Evolutionary conservation across 768 basidiomycete genomes (phyloP).

Genomic region (Leccinum broughii): DNA sequence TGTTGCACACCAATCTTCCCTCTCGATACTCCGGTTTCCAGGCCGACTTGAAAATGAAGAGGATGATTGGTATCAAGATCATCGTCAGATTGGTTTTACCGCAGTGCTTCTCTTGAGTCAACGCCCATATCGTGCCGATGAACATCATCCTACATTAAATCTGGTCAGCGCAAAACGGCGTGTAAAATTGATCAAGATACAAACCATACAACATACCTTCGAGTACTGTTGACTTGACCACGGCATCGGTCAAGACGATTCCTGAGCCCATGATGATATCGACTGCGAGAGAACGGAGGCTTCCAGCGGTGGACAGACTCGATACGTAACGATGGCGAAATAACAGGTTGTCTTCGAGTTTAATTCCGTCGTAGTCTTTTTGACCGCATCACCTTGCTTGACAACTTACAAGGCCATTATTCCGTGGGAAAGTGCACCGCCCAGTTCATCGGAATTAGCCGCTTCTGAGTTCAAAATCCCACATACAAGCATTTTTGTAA

Average conservation of each 20-base stretch:
- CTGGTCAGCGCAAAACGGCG: background rate
- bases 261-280: background rate
- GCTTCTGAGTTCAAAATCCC: no score
- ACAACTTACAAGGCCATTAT: no score
- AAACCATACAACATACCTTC: conserved; percentile 5
- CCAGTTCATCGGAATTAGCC: no score
- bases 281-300: background rate
- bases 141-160: background rate
- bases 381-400: no score
- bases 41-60: background rate
- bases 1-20: background rate
- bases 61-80: background rate
- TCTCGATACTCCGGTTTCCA: background rate
- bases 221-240: background rate
- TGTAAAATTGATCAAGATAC: background rate
- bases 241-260: background rate
- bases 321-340: background rate
- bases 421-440: no score
- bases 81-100: background rate
- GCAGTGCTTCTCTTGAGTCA: background rate
- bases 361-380: background rate
- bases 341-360: background rate
- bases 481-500: no score
- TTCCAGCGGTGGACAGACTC: background rate
- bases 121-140: conserved; percentile 1